Evolutionary conservation across 495 filamentous ascomycete species (phyloP).

Genomic region (Bryoglossum gracile): DNA sequence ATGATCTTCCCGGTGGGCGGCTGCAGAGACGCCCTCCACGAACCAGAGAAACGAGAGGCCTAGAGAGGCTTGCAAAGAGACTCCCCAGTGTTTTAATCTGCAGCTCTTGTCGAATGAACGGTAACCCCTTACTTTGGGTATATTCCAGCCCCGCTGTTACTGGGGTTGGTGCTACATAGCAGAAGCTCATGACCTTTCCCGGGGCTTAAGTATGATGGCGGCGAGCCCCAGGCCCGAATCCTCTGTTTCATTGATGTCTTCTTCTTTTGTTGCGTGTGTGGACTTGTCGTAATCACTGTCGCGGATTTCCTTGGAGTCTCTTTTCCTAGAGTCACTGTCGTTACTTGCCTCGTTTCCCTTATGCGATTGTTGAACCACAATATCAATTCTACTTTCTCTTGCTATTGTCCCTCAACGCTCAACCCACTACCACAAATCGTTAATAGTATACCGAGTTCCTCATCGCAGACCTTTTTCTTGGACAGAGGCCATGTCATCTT

Average conservation of each 20-base stretch:
- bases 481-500: neutral
- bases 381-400: constrained; percentile 2
- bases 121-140: constrained; percentile 9
- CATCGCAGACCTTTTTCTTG: too few relatives aligned
- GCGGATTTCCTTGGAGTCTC: constrained; percentile 8
- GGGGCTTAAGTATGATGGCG: too few relatives aligned
- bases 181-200: too few relatives aligned
- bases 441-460: neutral
- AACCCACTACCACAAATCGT: neutral
- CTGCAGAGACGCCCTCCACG: constrained; percentile 16
- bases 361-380: constrained; percentile 1
- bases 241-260: constrained; percentile 20
- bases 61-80: constrained; percentile 6
- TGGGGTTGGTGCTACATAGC: too few relatives aligned
- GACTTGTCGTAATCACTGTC: constrained; percentile 16
- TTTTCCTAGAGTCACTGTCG: constrained; percentile 15
- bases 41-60: constrained; percentile 11
- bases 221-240: constrained; percentile 18
- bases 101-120: constrained; percentile 23
- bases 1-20: constrained; percentile 9
- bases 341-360: constrained; percentile 17
- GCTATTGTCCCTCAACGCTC: constrained; percentile 15
- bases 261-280: constrained; percentile 1
- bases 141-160: neutral
- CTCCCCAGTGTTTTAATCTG: constrained; percentile 8